These are phyloP conservation scores for Penicillium sp. DNA, from an alignment of 2,329 filamentous ascomycete genomes.

Conservation along the genomic window DNA sequence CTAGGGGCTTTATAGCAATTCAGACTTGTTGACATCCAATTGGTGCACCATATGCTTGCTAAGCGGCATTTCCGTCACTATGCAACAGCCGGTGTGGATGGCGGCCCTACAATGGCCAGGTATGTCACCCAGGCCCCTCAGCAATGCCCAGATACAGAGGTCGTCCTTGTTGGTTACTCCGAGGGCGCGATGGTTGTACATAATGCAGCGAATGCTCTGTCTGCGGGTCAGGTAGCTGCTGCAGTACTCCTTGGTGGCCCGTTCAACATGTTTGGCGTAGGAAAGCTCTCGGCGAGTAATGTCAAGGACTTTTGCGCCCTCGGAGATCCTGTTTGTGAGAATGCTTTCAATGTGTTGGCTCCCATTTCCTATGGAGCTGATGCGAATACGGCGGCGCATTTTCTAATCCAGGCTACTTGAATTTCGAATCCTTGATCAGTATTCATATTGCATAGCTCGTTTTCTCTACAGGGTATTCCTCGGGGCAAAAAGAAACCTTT, in stretches of 20 bases:
- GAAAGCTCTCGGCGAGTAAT: background rate
- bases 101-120: too few species aligned
- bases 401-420: background rate
- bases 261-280: background rate
- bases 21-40: too few species aligned
- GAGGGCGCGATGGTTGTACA: background rate
- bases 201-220: background rate
- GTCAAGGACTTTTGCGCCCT: background rate
- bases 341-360: background rate
- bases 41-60: too few species aligned
- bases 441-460: too few species aligned
- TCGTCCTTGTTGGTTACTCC: background rate
- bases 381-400: background rate
- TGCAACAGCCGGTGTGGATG: too few species aligned
- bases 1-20: too few species aligned
- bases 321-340: background rate
- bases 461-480: too few species aligned
- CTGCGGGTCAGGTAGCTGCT: background rate
- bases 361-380: background rate
- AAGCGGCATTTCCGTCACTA: too few species aligned
- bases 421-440: background rate
- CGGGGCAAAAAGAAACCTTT: too few species aligned
- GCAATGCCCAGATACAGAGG: background rate
- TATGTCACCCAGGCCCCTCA: background rate
- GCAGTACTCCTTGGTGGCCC: background rate